phyloP scores from a whole-genome alignment of 306 rosid species.

The Cicer bijugum region DNA sequence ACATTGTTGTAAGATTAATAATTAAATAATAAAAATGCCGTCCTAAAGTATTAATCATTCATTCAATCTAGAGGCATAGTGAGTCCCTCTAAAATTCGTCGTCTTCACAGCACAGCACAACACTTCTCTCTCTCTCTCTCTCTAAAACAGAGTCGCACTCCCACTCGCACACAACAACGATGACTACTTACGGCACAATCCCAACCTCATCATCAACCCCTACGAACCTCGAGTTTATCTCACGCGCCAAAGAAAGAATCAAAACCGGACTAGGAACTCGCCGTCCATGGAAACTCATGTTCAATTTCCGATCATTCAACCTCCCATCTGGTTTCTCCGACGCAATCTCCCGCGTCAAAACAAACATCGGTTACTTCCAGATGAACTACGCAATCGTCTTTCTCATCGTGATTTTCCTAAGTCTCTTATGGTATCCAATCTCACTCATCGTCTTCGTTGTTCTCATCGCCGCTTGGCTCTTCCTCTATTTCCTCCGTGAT shows the following conservation, averaged over 20 bases:
- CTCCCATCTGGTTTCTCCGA: conserved; percentile 53
- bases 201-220: conserved; percentile 61
- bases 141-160: too few species aligned
- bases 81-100: too few species aligned
- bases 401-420: conserved; percentile 56
- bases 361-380: conserved; percentile 65
- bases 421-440: conserved; percentile 74
- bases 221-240: conserved; percentile 41
- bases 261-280: conserved; percentile 59
- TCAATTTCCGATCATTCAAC: conserved; percentile 51
- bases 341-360: conserved; percentile 49
- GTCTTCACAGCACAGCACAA: too few species aligned
- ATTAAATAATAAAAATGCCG: too few species aligned
- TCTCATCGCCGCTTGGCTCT: conserved; percentile 62
- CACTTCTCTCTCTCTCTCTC: too few species aligned
- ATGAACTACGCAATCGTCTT: conserved; percentile 67
- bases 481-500: conserved; percentile 81
- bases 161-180: conserved; percentile 11
- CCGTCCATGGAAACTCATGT: conserved; percentile 76
- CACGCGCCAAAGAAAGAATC: conserved; percentile 56
- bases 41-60: too few species aligned
- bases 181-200: conserved; percentile 81
- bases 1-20: too few species aligned
- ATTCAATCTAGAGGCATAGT: too few species aligned
- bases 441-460: conserved; percentile 69